phyloP scores from a whole-genome alignment of 2,329 filamentous ascomycete genomes.

The Dryadomyces sulphureus region DNA sequence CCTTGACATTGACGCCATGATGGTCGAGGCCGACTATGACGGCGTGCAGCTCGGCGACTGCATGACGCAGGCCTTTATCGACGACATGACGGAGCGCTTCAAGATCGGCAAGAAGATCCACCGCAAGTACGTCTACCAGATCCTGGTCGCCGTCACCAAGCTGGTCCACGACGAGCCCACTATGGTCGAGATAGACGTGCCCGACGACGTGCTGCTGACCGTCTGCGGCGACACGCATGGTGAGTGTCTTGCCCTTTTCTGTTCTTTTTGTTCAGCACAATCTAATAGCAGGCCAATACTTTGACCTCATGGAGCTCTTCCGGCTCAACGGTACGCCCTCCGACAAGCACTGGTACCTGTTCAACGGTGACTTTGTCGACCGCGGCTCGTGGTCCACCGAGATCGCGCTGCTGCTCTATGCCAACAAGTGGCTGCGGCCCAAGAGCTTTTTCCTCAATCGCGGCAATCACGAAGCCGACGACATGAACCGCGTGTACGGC shows the following conservation, averaged over 20 bases:
- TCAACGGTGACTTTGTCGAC: slow-evolving; percentile 98
- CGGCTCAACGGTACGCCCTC: slow-evolving; percentile 71
- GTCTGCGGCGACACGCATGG: slow-evolving; percentile 97
- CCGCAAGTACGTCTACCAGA: slow-evolving; percentile 95
- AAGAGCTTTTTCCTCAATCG: slow-evolving; percentile 87
- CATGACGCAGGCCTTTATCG: slow-evolving; percentile 95
- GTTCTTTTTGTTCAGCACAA: not conserved
- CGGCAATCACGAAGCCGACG: slow-evolving; percentile 96
- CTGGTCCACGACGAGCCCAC: slow-evolving; percentile 86
- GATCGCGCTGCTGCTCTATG: slow-evolving; percentile 82
- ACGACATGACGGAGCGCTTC: slow-evolving; percentile 94
- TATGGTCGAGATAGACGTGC: slow-evolving; percentile 86
- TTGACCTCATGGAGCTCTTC: slow-evolving; percentile 94
- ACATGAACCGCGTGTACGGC: slow-evolving; percentile 97
- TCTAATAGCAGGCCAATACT: slow-evolving; percentile 69
- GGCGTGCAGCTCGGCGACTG: slow-evolving; percentile 60
- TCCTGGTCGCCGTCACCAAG: slow-evolving; percentile 77
- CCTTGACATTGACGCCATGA: slow-evolving; percentile 74
- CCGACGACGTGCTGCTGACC: slow-evolving; percentile 64
- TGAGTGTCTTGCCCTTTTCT: slow-evolving; percentile 18
- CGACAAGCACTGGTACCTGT: slow-evolving; percentile 84
- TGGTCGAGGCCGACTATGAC: slow-evolving; percentile 72
- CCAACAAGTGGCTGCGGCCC: slow-evolving; percentile 91
- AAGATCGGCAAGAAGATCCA: slow-evolving; percentile 91
- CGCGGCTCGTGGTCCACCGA: slow-evolving; percentile 97